phyloP scores from a whole-genome alignment of 768 basidiomycete species.

The Rubroboletus pulcherrimus region DNA sequence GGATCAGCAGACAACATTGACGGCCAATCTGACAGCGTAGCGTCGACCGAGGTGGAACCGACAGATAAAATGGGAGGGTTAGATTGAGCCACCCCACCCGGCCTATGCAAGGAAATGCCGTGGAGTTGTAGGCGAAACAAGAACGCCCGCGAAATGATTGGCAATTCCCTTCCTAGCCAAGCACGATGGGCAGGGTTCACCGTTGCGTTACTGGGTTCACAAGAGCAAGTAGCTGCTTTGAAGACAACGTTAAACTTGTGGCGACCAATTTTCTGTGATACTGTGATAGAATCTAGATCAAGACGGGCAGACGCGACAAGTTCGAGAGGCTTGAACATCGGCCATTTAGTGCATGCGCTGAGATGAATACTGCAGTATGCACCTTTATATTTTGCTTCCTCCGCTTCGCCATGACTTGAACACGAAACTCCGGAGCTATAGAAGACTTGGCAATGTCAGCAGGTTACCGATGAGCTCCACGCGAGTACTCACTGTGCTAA shows the following conservation, averaged over 20 bases:
- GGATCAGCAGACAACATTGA: conserved; percentile 38
- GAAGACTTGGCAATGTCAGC: conserved; percentile 19
- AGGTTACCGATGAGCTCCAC: neutral
- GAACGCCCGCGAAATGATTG: conserved; percentile 41
- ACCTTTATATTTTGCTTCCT: conserved; percentile 23
- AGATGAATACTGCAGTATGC: neutral
- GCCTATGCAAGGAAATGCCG: conserved; percentile 45
- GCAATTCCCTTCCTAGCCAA: conserved; percentile 50
- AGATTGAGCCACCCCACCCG: conserved; percentile 31
- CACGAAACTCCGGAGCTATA: conserved; percentile 12
- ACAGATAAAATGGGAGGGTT: conserved; percentile 30
- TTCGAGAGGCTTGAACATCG: conserved; percentile 16
- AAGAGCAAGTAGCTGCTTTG: conserved; percentile 37
- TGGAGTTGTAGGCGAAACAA: conserved; percentile 41
- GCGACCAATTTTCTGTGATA: conserved; percentile 36
- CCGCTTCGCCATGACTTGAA: conserved; percentile 9
- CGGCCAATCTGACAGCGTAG: conserved; percentile 60
- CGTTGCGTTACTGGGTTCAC: conserved; percentile 47
- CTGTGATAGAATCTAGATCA: conserved; percentile 44
- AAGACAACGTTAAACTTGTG: conserved; percentile 43
- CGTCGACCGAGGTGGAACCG: conserved; percentile 26
- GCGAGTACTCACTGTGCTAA: conserved; percentile 19
- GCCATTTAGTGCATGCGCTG: neutral
- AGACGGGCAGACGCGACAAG: conserved; percentile 41
- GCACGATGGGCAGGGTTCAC: conserved; percentile 44